Evolutionary conservation across 768 basidiomycete genomes (phyloP), one percentile per base, ranked within the genome.

Genomic region (Mycena rosella): DNA sequence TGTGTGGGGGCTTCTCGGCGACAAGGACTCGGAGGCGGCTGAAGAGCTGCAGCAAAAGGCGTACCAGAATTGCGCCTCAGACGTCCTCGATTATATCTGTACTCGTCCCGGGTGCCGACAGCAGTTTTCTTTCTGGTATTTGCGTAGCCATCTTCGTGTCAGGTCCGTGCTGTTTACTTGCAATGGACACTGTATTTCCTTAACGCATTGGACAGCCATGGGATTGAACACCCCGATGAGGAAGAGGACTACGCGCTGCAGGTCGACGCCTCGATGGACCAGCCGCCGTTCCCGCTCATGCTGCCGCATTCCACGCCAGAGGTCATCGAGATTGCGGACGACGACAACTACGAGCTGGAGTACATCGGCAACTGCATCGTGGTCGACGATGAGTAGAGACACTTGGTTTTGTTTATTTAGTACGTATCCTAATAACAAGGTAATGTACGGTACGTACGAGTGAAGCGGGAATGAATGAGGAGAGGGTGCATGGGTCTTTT

Each of bases 221-320:
- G 38, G 20, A 52, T 72, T 42, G 55, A 71, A 38, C 53, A 69
- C 26, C 54, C 67, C 24, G 59, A 65, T 13, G 36, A 60, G 22
- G 71, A 71, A 15, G 62, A 71, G 36, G 69, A 75, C 47, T 75
- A 71, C 48, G 63, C 59, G 15, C 58, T 73, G 42, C 56, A 63
- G 15, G 38, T 67, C 27, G 74, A 77, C 52, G 72, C 74, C 22
- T 68, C 72, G 44, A 73, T 75, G 64, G 62, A 65, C 54, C 72
- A 74, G 38, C 73, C 72, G 18, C 74, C 72, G 13, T 75, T 73
- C 40, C 45, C 68, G 26, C 51, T 75, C 22, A 56, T 68, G 54
- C 68, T 77, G n/a, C 76, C 72, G 10, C 65, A 53, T 18, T 18
- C n/a, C 13, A 22, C 26, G 30, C 69, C 64, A 18, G 61, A 67